These are phyloP conservation scores for Colletotrichum spaethianum DNA, from an alignment of 2,329 filamentous ascomycete genomes.

Conservation along the genomic window DNA sequence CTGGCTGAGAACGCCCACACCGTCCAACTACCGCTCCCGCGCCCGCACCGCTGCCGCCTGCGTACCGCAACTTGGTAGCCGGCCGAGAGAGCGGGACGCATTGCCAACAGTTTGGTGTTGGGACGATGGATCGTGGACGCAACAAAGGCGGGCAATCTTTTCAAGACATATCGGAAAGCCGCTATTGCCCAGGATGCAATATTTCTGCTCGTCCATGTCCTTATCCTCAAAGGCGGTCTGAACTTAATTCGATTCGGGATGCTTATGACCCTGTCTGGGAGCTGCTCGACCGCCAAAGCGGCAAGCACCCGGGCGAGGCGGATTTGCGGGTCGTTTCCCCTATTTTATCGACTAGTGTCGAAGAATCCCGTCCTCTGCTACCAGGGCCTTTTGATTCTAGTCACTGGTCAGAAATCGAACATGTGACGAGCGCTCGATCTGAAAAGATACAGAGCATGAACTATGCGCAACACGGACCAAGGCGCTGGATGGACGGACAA, in stretches of 20 bases:
- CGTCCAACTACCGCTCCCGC: constrained; percentile 4
- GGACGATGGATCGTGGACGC: background rate
- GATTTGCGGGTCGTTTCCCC: constrained; percentile 7
- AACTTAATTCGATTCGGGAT: constrained; percentile 3
- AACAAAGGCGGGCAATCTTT: background rate
- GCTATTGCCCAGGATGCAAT: background rate
- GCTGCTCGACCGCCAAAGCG: constrained; percentile 6
- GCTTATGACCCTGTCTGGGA: background rate
- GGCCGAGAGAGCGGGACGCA: constrained; percentile 23
- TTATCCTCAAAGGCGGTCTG: constrained; percentile 8
- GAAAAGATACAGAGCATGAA: background rate
- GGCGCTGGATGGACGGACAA: background rate
- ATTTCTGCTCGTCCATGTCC: constrained; percentile 5
- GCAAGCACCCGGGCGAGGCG: constrained; percentile 13
- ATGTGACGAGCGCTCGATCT: constrained; percentile 15
- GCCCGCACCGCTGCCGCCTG: background rate
- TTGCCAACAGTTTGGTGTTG: background rate
- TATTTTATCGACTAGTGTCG: background rate
- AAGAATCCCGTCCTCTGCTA: background rate
- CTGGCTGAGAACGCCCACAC: background rate
- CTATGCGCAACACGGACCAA: constrained; percentile 3
- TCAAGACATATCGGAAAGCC: background rate
- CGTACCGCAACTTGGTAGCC: constrained; percentile 14
- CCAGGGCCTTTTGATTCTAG: background rate
- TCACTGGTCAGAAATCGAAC: background rate